These are phyloP conservation scores for Phlyctochytrium arcticum DNA, from an alignment of 192 early-diverging fungal genomes.

Conservation along the genomic window DNA sequence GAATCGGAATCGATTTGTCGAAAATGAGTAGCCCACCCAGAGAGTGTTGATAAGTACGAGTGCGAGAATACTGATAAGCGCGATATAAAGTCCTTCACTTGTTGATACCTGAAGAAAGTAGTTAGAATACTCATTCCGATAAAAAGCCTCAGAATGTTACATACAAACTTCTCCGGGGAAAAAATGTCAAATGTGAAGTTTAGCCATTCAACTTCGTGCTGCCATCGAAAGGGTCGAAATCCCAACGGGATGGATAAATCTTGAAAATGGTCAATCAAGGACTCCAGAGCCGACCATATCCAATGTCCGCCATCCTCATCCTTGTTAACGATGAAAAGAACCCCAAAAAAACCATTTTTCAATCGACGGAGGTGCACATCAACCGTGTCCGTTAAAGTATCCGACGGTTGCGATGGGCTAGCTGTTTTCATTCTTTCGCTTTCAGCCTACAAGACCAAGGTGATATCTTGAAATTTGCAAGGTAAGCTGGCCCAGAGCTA, in stretches of 20 bases:
- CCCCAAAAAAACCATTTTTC: slow-evolving; percentile 37
- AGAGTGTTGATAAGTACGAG: slow-evolving; percentile 30
- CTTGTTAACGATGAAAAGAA: slow-evolving; percentile 43
- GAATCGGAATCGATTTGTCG: slow-evolving; percentile 38
- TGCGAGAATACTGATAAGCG: slow-evolving; percentile 11
- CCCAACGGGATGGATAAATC: slow-evolving; percentile 35
- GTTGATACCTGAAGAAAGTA: slow-evolving; percentile 2
- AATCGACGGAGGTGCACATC: slow-evolving; percentile 14
- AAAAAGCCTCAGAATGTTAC: not conserved
- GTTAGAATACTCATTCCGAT: not conserved
- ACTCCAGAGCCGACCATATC: slow-evolving; percentile 19
- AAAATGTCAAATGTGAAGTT: slow-evolving; percentile 17
- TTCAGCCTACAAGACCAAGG: too few relatives aligned
- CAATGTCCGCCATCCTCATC: slow-evolving; percentile 1
- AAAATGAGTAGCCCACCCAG: slow-evolving; percentile 44
- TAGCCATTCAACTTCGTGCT: slow-evolving; percentile 34
- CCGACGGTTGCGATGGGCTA: not conserved
- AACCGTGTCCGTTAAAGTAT: slow-evolving; percentile 1
- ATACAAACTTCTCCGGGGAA: slow-evolving; percentile 38
- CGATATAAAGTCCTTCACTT: slow-evolving; percentile 13
- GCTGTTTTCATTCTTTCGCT: too few relatives aligned
- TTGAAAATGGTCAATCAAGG: slow-evolving; percentile 42
- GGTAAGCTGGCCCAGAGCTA: too few relatives aligned
- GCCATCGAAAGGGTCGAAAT: slow-evolving; percentile 32
- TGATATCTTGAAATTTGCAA: too few relatives aligned